These are phyloP conservation scores for Hura crepitans DNA, from an alignment of 441 rosid genomes.

Conservation along the genomic window DNA sequence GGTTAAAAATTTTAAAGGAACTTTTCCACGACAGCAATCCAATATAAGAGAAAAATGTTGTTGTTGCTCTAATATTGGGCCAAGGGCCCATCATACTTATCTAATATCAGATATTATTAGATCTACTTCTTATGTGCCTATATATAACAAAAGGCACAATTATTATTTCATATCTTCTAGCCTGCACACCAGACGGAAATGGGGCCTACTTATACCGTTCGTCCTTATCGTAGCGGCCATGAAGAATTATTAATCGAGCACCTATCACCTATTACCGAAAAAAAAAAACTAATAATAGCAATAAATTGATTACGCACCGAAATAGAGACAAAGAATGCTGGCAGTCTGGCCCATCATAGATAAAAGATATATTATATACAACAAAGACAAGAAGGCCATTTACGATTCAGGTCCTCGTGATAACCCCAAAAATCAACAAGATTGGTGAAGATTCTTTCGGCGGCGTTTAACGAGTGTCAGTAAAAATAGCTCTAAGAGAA, in stretches of 20 bases:
- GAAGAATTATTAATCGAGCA: not conserved
- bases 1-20: not conserved
- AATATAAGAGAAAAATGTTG: not conserved
- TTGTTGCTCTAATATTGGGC: constrained; percentile 1
- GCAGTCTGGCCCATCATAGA: not conserved
- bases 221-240: not conserved
- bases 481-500: not conserved
- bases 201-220: constrained; percentile 12
- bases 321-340: not conserved
- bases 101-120: not conserved
- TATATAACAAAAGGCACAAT: not conserved
- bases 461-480: no score
- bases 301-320: not conserved
- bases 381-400: not conserved
- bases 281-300: no score
- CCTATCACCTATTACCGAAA: not conserved
- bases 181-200: constrained; percentile 13
- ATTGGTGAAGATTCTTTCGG: not conserved
- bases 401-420: not conserved
- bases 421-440: not conserved
- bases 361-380: not conserved
- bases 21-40: constrained; percentile 2
- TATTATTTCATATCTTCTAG: no score
- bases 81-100: not conserved
- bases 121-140: not conserved